These are phyloP conservation scores for Termitomyces sp. DNA, from an alignment of 768 basidiomycete genomes.

Conservation along the genomic window DNA sequence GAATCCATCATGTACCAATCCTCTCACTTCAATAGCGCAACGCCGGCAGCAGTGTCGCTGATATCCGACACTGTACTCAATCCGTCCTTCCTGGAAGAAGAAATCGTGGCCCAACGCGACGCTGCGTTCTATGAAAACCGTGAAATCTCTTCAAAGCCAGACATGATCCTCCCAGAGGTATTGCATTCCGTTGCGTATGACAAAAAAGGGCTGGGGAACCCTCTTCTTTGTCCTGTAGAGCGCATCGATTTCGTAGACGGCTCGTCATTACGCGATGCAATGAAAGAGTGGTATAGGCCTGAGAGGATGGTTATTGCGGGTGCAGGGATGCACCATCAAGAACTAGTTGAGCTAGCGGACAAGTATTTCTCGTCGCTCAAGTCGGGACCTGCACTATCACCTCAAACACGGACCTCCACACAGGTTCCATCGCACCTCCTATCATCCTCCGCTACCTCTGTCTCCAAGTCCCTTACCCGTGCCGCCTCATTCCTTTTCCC, in stretches of 20 bases:
- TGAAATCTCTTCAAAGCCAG: constrained; percentile 86
- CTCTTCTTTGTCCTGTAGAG: constrained; percentile 84
- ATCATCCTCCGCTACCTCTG: constrained; percentile 48
- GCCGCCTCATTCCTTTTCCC: constrained; percentile 77
- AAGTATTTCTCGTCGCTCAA: constrained; percentile 78
- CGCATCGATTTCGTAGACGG: constrained; percentile 68
- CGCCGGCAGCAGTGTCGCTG: constrained; percentile 79
- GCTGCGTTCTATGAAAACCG: constrained; percentile 90
- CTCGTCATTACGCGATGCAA: constrained; percentile 57
- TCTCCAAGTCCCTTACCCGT: constrained; percentile 69
- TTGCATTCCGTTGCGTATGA: constrained; percentile 86
- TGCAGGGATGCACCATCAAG: constrained; percentile 86
- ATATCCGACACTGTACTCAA: constrained; percentile 90
- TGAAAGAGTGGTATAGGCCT: constrained; percentile 85
- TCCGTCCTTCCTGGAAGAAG: constrained; percentile 71
- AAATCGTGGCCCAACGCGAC: constrained; percentile 80
- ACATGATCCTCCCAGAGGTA: constrained; percentile 89
- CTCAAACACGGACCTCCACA: constrained; percentile 29
- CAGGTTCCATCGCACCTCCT: constrained; percentile 58
- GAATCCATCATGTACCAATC: constrained; percentile 99
- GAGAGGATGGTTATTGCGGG: constrained; percentile 96
- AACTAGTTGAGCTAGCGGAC: constrained; percentile 83
- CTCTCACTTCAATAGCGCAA: constrained; percentile 83
- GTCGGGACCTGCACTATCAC: constrained; percentile 29
- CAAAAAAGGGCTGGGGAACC: constrained; percentile 80